Evolutionary conservation across 2,329 filamentous ascomycete species (phyloP), one percentile per base, ranked within the genome.

Genomic region (Ophiostoma pallidulum): DNA sequence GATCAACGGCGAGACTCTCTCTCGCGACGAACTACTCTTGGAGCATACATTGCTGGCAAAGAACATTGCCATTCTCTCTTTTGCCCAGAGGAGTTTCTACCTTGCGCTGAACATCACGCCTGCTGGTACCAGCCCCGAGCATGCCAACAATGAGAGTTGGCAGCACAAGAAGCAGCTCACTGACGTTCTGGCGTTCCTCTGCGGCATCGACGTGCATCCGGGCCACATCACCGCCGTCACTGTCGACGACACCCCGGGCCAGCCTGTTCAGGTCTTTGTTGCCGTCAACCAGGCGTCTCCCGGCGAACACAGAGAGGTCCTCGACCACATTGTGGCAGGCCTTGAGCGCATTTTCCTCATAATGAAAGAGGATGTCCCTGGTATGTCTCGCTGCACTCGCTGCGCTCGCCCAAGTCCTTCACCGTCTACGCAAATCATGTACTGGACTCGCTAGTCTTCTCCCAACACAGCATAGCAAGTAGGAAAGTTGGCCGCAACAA

Each of bases 221-320:
- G 8, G 38, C 13, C 45, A 51, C 14, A 35, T 51, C 22, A 38
- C 45, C 4, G 49, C 45, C 6, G 49, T 51, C 2, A 41, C 36
- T 12, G 28, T 48, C 3, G 45, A 45, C 9, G 29, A 37, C 18
- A 10, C 19, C 20, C 5, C 22, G 3, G 7, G 10, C n/a, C 24
- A 22, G 16, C 13, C 24, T 14, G 7, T 20, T 2, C 10, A 29
- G 14, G 45, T 51, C 22, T 18, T 48, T 19, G 49, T 51, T 4
- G 45, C 49, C 19, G 32, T 51, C 24, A 51, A 51, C 36, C 44
- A 41, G 29, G 6, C 16, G 14, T 1, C 13, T 2, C 22, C 31
- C 6, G 2, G 3, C 0, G 13, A 26, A 16, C 28, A 37, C n/a
- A 2, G 41, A 3, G 7, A 5, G 6, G 26, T 36, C 8, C 35